Base-by-base conservation (phyloP, 768 basidiomycete species). In the Boletellus emodensis region DNA sequence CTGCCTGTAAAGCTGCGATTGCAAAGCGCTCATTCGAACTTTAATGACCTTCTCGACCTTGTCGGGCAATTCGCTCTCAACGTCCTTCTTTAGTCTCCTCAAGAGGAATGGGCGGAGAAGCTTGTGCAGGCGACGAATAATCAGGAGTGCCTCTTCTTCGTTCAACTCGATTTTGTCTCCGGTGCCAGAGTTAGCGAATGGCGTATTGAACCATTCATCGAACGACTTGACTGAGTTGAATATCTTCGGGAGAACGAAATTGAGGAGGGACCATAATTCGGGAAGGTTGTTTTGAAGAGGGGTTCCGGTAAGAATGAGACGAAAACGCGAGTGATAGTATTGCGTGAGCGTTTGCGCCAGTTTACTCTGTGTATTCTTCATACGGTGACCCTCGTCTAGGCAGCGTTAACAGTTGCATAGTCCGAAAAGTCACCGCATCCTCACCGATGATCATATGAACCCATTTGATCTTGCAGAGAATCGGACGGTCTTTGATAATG, bases 121-220 rank as follows among this genome's bases (percentile, higher is more conserved):
- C 72, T 97, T 97, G 61, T 96, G 94, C 69, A 92, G 70, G 63
- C 96, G 94, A 48, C 94, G 86, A 65, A 99, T 96, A 63, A 99
- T 92, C 49, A 98, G 86, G 34, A 98, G 77, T 3, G 92, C 90
- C 75, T 99, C 96, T 88, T 98, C 96, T 87, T 99, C 96, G 72
- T 95, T 96, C 74, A 98, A 70, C 75, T 96, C 94, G 65, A 98
- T 95, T 81, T 95, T 96, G 72, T 99, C 96, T 9, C 89, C 87
- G 0, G 90, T 90, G 28, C 95, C 95, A n/a, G 94, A 92, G 70
- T 92, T 97, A 52, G 96, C 95, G 58, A 99, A 99, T 0, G 96
- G 96, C 2, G 95, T 96, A 73, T 97, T 98, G 79, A 98, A 99
- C 96, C 96, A 99, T 64, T 98, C 96, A 61, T 98, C 96, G 67